Evolutionary conservation across 768 basidiomycete genomes (phyloP).

Genomic region (Macrolepiota albuminosa): DNA sequence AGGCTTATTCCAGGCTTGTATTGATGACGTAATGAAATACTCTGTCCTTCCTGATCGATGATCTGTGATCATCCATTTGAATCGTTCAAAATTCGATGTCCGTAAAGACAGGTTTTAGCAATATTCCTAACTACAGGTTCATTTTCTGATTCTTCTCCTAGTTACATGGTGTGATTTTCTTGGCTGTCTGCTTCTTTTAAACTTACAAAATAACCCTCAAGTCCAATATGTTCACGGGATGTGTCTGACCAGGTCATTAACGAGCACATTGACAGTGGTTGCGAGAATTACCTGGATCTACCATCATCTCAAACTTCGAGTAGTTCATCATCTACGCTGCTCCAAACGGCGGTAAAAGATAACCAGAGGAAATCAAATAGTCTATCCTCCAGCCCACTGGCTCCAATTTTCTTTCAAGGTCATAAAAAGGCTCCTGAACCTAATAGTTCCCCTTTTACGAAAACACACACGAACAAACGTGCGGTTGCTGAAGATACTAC

Average conservation of each 20-base stretch:
- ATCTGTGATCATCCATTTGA: background rate
- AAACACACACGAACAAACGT: constrained; percentile 13
- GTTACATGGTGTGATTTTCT: constrained; percentile 14
- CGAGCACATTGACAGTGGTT: constrained; percentile 45
- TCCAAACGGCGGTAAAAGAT: constrained; percentile 6
- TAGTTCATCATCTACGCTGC: constrained; percentile 5
- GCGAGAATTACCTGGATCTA: constrained; percentile 20
- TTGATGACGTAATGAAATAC: constrained; percentile 18
- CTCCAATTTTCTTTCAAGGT: constrained; percentile 36
- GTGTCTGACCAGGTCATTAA: constrained; percentile 43
- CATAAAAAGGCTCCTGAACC: constrained; percentile 13
- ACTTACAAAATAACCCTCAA: constrained; percentile 15
- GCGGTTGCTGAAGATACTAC: constrained; percentile 11
- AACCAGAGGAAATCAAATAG: constrained; percentile 13
- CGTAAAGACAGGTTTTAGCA: constrained; percentile 8
- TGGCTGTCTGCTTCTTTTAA: background rate
- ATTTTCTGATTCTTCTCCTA: constrained; percentile 5
- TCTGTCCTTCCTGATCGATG: background rate
- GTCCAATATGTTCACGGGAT: constrained; percentile 43
- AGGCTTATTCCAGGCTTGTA: constrained; percentile 45
- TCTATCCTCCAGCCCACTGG: constrained; percentile 24
- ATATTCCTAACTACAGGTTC: background rate
- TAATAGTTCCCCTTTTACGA: background rate
- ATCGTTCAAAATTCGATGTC: background rate
- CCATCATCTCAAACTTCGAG: constrained; percentile 11